Conservation (phyloP, 768 basidiomycete genomes). For the Mrakia gelida region DNA sequence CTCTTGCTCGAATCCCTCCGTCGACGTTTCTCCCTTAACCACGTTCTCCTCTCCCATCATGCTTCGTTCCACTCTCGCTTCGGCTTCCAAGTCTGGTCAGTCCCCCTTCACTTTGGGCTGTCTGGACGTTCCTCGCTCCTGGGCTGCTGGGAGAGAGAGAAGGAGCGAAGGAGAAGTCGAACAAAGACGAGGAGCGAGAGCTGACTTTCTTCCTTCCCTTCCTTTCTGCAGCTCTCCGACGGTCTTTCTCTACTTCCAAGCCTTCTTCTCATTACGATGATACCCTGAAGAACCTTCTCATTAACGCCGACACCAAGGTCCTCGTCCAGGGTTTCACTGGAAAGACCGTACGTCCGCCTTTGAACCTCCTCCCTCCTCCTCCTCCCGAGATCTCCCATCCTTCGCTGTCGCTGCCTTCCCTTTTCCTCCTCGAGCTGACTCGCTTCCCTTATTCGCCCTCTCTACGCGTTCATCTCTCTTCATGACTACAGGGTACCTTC, state of each 20-base stretch:
- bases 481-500: constrained; percentile 73
- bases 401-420: neutral
- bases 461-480: no score
- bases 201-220: neutral
- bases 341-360: constrained; percentile 68
- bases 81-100: constrained; percentile 16
- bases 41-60: neutral
- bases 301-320: constrained; percentile 72
- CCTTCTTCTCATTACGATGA: constrained; percentile 27
- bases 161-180: neutral
- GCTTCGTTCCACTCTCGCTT: constrained; percentile 12
- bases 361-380: no score
- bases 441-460: neutral
- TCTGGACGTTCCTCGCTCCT: neutral
- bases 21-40: neutral
- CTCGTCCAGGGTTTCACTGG: constrained; percentile 83
- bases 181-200: neutral
- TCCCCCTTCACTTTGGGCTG: neutral
- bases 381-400: neutral
- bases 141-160: neutral
- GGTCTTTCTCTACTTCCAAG: constrained; percentile 31
- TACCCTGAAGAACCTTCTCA: constrained; percentile 34
- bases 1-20: no score
- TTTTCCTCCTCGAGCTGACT: neutral
- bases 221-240: constrained; percentile 8